Evolutionary conservation across 2,329 filamentous ascomycete species (phyloP), one percentile per base, ranked within the genome.

Genomic region (Alternaria brassicae): DNA sequence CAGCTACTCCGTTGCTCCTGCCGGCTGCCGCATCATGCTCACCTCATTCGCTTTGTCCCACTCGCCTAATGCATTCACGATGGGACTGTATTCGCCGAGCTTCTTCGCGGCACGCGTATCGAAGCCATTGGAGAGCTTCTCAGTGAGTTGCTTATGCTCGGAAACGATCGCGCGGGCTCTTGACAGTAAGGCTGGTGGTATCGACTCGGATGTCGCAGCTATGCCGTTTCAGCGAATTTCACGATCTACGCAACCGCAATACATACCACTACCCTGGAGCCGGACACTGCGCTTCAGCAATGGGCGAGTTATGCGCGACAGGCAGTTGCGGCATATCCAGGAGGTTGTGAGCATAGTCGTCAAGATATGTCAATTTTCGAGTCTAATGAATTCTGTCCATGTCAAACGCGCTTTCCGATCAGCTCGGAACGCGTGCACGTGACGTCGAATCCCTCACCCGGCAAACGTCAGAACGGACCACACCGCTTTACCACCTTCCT

Each of bases 21-120:
- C 23, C 47, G 21, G 27, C 17, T 25, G 44, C 30, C 10, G 19
- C 40, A 10, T n/a, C 32, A 27, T 53, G 67, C 78, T 57, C 62
- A 86, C 85, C 74, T 87, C 83, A 53, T 83, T 83, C 45, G 86
- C 84, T 60, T 82, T 81, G 49, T 88, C 84, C 81, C 85, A 89
- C 67, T 84, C 81, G 63, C 81, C 79, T 60, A 89, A 70, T 3
- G 85, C 84, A 37, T 80, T 76, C 34, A 83, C 80, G 4, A 87
- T 81, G 19, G 80, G 74, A 15, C 82, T 79, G 51, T 88, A 78
- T 66, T 88, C 84, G 39, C 85, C 86, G 28, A 84, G 71, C 63
- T 83, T 83, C 76, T 86, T 88, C 40, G 87, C 87, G 6, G 81
- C 77, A 49, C 79, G 79, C 9, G 82, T 77, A 63, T 88, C 85